A percentile compares a stretch with the other conserved stretches of the same genome.
Evolutionary conservation across 2,329 filamentous ascomycete genomes (phyloP).

Genomic region (Pyrenophora teres): DNA sequence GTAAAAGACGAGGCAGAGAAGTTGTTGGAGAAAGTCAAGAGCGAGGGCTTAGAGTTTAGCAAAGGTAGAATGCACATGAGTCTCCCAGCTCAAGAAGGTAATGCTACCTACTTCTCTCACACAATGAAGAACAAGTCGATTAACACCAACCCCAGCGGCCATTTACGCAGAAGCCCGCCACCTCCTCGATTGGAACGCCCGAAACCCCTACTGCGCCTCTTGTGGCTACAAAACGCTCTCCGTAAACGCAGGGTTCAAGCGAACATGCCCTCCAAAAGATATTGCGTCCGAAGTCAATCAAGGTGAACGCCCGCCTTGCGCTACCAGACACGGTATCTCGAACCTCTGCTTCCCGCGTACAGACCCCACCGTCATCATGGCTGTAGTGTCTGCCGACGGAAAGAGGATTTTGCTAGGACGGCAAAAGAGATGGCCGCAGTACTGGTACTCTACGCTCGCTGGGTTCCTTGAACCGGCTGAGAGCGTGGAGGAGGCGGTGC

Average conservation of each 20-base stretch:
- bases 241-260: slow-evolving; percentile 79
- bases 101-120: slow-evolving; percentile 24
- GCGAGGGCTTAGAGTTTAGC: slow-evolving; percentile 67
- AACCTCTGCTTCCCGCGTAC: slow-evolving; percentile 93
- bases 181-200: slow-evolving; percentile 89
- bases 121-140: not conserved
- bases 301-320: slow-evolving; percentile 69
- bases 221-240: slow-evolving; percentile 84
- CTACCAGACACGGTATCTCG: slow-evolving; percentile 80
- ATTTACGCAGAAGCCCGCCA: slow-evolving; percentile 89
- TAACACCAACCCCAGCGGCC: slow-evolving; percentile 64
- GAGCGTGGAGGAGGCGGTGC: slow-evolving; percentile 57
- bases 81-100: slow-evolving; percentile 66
- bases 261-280: slow-evolving; percentile 76
- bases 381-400: slow-evolving; percentile 80
- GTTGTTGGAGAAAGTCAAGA: slow-evolving; percentile 64
- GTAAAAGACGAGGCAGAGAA: slow-evolving; percentile 65
- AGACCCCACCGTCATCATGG: slow-evolving; percentile 94
- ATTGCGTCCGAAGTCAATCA: slow-evolving; percentile 53
- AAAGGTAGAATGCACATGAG: slow-evolving; percentile 67
- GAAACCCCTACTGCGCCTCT: slow-evolving; percentile 88
- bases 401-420: slow-evolving; percentile 81
- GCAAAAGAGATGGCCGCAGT: slow-evolving; percentile 77
- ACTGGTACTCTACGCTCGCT: slow-evolving; percentile 86
- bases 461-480: slow-evolving; percentile 59